Base-by-base conservation (phyloP, 345 rosid species). In the Toxicodendron radicans region DNA sequence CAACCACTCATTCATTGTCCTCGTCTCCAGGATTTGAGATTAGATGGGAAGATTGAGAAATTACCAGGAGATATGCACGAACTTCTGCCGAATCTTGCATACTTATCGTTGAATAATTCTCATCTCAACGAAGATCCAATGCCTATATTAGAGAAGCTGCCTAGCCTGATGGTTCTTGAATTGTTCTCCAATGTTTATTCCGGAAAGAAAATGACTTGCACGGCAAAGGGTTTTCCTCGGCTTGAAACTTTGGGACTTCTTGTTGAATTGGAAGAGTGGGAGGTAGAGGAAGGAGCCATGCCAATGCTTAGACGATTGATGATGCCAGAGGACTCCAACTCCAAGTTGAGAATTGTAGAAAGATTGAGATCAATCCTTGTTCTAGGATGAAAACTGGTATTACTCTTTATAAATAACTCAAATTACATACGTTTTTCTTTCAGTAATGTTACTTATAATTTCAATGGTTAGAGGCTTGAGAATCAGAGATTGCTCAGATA, bases 381-480 rank as follows among this genome's bases (percentile, higher is more conserved):
- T 30, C 72, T 18, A 10, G 17, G 48, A 30, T 13, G 71, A 32
- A 53, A 52, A 64, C 21, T 63, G 67, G 67, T 8, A 27, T 1
- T 27, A 27, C 30, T 27, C 30, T 27, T 27, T 27, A 1, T 27
- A 27, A 2, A 27, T 27, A 27, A 2, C 30, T 27, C 30, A 27
- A 27, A 27, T 27, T 27, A 27, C 30, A 27, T 27, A 27, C 2
- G 30, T 27, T 27, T 27, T 14, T 78, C 89, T 43, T 78, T 27
- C 30, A 27, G 30, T 27, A 27, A 27, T 27, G 30, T 27, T 27
- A 27, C 30, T 1, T 1, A 27, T 27, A 1, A 27, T 27, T 27
- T 27, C 59, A 2, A 8, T 7, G 51, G 13, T 46, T 46, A 46
- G 14, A 13, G 51, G 51, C 51, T 46, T 46, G 12, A 13, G 12